Evolutionary conservation across 129 eudicot genomes (phyloP).

Genomic region (Centella asiatica): DNA sequence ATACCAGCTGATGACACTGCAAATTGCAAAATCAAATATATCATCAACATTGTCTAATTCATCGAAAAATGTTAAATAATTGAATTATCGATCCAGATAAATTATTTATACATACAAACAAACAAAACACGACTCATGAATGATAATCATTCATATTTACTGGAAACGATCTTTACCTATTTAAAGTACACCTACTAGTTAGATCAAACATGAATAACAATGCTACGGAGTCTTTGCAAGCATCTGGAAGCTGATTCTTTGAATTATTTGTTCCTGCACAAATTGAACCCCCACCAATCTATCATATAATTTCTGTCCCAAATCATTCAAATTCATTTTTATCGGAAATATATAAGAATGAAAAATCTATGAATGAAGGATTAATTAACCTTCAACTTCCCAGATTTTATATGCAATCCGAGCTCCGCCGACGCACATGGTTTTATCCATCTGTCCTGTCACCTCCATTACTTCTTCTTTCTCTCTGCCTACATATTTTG

Average conservation of each 20-base stretch:
- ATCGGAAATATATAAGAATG: no score
- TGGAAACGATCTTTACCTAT: conserved; percentile 32
- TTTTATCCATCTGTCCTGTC: conserved; percentile 55
- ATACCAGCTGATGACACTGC: conserved; percentile 69
- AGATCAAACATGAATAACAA: conserved; percentile 80
- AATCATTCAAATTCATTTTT: no score
- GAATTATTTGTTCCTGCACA: conserved; percentile 37
- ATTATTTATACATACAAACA: neutral
- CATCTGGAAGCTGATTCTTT: conserved; percentile 31
- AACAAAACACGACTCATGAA: neutral
- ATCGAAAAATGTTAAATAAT: neutral
- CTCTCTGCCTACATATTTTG: conserved; percentile 58
- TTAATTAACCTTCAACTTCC: conserved; percentile 54
- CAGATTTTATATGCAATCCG: conserved; percentile 56
- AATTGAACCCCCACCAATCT: neutral
- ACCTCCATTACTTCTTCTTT: conserved; percentile 27
- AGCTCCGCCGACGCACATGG: conserved; percentile 55
- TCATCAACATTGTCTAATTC: neutral
- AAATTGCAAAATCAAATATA: neutral
- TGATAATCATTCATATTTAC: neutral
- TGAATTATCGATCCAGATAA: neutral
- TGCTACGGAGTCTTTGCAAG: conserved; percentile 63
- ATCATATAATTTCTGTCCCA: no score
- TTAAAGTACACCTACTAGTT: conserved; percentile 63
- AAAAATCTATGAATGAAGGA: no score